Conservation (phyloP, 495 filamentous ascomycete genomes). For the Penicillium pulvis region DNA sequence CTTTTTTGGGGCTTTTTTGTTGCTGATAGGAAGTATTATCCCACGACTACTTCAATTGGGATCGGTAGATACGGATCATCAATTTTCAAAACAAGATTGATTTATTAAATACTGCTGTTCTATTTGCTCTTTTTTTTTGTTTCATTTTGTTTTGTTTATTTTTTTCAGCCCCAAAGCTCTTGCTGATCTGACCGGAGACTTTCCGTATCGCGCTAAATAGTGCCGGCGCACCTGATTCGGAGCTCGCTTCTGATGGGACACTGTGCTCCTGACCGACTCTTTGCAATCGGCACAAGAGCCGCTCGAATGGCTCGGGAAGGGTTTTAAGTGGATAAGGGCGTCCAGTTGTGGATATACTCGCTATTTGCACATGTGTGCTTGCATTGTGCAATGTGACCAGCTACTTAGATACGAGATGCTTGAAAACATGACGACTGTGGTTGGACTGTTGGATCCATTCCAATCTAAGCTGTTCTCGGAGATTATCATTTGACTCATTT, state of each 20-base stretch:
- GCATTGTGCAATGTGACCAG: constrained; percentile 4
- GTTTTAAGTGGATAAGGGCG: neutral
- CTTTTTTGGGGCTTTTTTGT: neutral
- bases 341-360: neutral
- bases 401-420: constrained; percentile 5
- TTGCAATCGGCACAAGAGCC: constrained; percentile 4
- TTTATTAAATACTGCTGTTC: neutral
- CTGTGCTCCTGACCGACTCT: constrained; percentile 19
- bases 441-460: neutral
- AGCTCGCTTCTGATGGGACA: neutral
- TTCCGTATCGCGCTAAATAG: constrained; percentile 14
- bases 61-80: neutral
- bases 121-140: neutral
- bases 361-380: neutral
- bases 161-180: constrained; percentile 13
- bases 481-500: neutral
- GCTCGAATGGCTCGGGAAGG: neutral
- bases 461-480: constrained; percentile 1
- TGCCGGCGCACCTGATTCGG: neutral
- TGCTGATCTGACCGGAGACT: constrained; percentile 4
- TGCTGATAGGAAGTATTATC: constrained; percentile 1
- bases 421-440: neutral
- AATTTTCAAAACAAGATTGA: neutral
- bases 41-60: neutral
- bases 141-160: neutral